Conservation (phyloP, 2,329 filamentous ascomycete species). For the Pseudogymnoascus sp. region DNA sequence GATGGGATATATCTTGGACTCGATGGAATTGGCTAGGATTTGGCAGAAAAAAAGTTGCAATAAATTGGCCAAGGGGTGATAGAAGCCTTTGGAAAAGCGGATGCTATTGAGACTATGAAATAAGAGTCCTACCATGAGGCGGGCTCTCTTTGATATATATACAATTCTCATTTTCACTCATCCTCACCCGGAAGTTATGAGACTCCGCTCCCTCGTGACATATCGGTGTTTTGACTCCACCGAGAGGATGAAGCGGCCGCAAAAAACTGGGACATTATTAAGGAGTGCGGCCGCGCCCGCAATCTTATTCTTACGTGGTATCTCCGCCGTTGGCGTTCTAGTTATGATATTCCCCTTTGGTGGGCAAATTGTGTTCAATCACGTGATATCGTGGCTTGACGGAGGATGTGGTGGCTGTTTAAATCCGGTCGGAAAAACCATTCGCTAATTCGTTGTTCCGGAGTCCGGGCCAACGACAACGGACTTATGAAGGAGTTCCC, state of each 20-base stretch:
- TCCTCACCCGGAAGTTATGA: neutral
- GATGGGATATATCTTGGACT: neutral
- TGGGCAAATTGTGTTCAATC: neutral
- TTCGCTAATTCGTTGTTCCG: neutral
- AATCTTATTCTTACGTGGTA: neutral
- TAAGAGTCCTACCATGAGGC: neutral
- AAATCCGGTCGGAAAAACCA: neutral
- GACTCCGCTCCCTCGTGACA: conserved; percentile 1
- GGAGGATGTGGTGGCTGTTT: neutral
- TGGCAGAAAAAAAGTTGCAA: neutral
- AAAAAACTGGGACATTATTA: neutral
- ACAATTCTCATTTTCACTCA: neutral
- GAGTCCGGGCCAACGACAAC: neutral
- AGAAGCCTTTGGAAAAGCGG: neutral
- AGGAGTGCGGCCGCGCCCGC: neutral
- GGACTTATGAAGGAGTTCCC: neutral
- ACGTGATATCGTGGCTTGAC: neutral
- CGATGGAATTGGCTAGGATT: neutral
- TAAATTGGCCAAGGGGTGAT: neutral
- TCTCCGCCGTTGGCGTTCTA: neutral
- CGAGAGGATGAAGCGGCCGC: neutral
- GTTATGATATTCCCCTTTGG: neutral
- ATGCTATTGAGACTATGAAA: neutral
- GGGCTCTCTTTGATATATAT: neutral
- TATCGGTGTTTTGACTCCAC: neutral